phyloP scores from a whole-genome alignment of 176 grass and related monocot species.

The barley (Hordeum vulgare) region DNA sequence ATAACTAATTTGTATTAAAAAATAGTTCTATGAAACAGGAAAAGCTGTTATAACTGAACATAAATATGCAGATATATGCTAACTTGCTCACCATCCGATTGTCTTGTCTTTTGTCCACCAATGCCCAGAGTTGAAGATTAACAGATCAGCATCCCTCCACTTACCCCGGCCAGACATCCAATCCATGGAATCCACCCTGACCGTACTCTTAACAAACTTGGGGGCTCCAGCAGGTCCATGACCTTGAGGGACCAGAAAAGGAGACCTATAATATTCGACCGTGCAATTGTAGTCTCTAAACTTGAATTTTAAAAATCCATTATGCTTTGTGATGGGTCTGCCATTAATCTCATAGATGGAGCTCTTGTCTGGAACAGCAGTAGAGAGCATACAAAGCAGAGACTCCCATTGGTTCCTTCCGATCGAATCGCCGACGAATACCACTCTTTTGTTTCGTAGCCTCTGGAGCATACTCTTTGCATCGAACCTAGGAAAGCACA shows the following conservation, averaged over 20 bases:
- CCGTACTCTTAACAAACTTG: constrained; percentile 41
- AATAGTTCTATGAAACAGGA: neutral
- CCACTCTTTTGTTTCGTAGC: constrained; percentile 56
- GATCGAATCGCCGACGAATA: constrained; percentile 88
- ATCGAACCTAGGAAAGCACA: constrained; percentile 45
- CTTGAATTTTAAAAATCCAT: constrained; percentile 76
- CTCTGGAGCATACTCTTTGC: constrained; percentile 57
- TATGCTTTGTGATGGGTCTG: constrained; percentile 87
- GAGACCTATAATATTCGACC: constrained; percentile 80
- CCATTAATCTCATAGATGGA: constrained; percentile 86
- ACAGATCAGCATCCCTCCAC: constrained; percentile 74
- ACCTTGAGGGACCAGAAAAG: constrained; percentile 69
- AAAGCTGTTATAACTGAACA: neutral
- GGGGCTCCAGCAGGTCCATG: constrained; percentile 42
- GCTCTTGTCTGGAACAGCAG: constrained; percentile 47
- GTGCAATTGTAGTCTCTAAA: constrained; percentile 89
- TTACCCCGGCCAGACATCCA: constrained; percentile 48
- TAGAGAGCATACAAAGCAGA: constrained; percentile 78
- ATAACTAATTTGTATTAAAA: neutral
- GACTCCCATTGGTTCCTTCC: constrained; percentile 98
- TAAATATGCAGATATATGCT: neutral
- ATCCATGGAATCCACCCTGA: constrained; percentile 69
- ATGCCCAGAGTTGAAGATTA: constrained; percentile 87
- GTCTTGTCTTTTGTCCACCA: constrained; percentile 96
- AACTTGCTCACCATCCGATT: constrained; percentile 47